phyloP scores from a whole-genome alignment of 768 basidiomycete genomes.

The Auricularia sp. region DNA sequence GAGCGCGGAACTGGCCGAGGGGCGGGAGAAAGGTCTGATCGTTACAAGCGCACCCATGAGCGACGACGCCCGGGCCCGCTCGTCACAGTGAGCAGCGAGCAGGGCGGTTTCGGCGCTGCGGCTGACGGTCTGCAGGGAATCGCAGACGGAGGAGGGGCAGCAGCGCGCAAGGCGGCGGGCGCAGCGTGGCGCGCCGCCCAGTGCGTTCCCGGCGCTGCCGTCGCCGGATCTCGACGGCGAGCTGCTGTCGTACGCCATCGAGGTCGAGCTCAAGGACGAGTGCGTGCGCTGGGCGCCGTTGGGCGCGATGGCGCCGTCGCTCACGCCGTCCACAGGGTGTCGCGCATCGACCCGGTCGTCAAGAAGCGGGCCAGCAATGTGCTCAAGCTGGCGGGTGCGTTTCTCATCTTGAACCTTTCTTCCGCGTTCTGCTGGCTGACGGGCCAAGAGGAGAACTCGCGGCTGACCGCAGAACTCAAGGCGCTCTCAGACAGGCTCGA shows the following conservation, averaged over 20 bases:
- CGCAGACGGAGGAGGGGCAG: neutral
- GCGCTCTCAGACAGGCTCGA: conserved; percentile 67
- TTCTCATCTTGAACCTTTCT: neutral
- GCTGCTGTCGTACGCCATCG: neutral
- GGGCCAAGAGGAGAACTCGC: conserved; percentile 56
- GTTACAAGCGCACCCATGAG: neutral
- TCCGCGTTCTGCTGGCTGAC: neutral
- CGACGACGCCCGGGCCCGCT: neutral
- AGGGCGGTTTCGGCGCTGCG: neutral
- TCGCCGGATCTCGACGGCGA: neutral
- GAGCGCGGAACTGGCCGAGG: too few relatives aligned
- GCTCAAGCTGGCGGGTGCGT: conserved; percentile 42
- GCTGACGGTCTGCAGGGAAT: neutral
- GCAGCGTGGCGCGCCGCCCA: neutral
- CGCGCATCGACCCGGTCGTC: conserved; percentile 17
- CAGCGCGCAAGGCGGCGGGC: neutral
- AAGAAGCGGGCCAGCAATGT: conserved; percentile 73
- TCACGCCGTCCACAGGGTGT: neutral
- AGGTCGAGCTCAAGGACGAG: conserved; percentile 2
- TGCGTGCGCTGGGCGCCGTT: neutral
- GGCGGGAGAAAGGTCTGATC: too few relatives aligned
- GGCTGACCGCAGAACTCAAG: conserved; percentile 62
- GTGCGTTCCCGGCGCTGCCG: neutral
- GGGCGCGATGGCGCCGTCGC: neutral
- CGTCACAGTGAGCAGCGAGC: neutral